Evolutionary conservation across 192 early-diverging fungal genomes (phyloP), one percentile per base, ranked within the genome.

Genomic region (Backusella tarrabulga): DNA sequence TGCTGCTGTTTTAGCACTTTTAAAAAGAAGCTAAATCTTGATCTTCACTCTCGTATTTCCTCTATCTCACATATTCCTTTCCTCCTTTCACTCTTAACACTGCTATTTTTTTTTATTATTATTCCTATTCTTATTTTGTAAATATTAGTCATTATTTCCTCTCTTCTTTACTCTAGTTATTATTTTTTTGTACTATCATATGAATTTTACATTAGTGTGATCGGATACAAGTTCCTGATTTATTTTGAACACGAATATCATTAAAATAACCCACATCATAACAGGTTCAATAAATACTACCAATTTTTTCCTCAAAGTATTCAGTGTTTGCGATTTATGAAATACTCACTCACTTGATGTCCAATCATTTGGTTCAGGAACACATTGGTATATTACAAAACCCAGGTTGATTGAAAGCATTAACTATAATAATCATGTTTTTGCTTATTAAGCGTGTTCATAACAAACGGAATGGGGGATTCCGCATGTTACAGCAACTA

Each of bases 1-100:
- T 36, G 80, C 80, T 36, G 69, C 80, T 72, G 76, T 82, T 8
- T 68, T 82, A 14, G 75, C 80, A 6, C 54, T 82, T 46, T 63
- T 82, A n/a, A 73, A 77, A 23, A 76, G 80, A 75, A 75, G 74
- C 68, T 75, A 56, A 74, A 46, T 14, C 15, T 12, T 56, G 1
- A 21, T 7, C 19, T 26, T 60, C 3, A 60, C 23, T 26, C 23
- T 60, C 21, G 23, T 9, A 26, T 60, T 12, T 26, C 9, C 26
- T 23, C 12, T 26, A 56, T 21, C 54, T 54, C 52, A 17, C 19
- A 19, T 4, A 2, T 44, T 15, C 21, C 21, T 60, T 11, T 21
- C 9, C 12, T 4, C 12, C 23, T 60, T 12, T 60, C 56, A 26
- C 11, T 60, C 3, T 60, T 21, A 36, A 68, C 34, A 35, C 29